Evolutionary conservation across 2,329 filamentous ascomycete genomes (phyloP), one percentile per base, ranked within the genome.

Genomic region (Aspergillus novofumigatus): DNA sequence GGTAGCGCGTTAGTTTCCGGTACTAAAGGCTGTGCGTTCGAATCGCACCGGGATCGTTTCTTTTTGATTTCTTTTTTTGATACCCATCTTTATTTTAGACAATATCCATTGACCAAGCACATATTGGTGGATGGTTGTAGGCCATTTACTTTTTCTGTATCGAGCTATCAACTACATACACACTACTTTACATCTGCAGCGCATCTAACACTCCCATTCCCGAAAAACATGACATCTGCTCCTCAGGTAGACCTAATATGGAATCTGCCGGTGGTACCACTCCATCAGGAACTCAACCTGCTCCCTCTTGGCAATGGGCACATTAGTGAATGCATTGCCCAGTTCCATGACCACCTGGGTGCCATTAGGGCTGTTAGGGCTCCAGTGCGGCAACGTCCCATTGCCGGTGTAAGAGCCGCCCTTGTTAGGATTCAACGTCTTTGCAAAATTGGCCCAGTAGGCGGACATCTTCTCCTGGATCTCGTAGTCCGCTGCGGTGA

Each of bases 1-100:
- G 69, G 69, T 67, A 72, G 71, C 67, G 69, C 69, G 66, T 67
- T 70, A 67, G 69, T 71, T 71, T 72, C 71, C 69, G 69, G 69
- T 59, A 71, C 68, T 65, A 69, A 67, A 68, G 67, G 69, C 67
- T 69, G 66, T 62, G 68, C 61, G 69, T 72, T 71, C 69, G 68
- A 71, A 68, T 71, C 69, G 65, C 68, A 63, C 62, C 68, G 60
- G 61, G 67, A 63, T 72, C 68, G 67, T 38, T 38, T 38, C 32
- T 38, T 38, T 38, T 38, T 17, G 2, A 6, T 32, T 14, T 2
- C 4, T 2, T 14, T 32, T 32, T 32, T 26, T 6, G 4, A 7
- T 26, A 0, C 7, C 25, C 25, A 6, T 26, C 5, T 26, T 26
- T 26, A 26, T 26, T 26, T 2, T 26, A 26, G 25, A 1, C 25